These are phyloP conservation scores for Zoysia japonica DNA, from an alignment of 176 grass and related monocot species.

Conservation along the genomic window DNA sequence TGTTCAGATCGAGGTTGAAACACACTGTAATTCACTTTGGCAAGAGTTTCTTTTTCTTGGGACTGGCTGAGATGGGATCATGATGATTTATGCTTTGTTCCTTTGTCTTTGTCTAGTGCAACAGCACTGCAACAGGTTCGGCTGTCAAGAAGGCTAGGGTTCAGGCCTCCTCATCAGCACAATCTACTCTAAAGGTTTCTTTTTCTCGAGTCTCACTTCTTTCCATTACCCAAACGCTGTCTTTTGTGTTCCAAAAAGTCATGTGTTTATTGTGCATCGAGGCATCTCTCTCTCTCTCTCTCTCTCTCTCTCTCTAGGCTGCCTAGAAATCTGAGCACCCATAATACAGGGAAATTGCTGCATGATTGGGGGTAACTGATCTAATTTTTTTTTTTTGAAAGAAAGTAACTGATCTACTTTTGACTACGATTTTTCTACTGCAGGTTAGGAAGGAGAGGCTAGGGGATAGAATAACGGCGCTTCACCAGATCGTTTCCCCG, in stretches of 20 bases:
- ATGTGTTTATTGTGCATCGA: background rate
- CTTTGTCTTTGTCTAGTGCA: constrained; percentile 81
- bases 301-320: background rate
- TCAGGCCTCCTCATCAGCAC: constrained; percentile 85
- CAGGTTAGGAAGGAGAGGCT: constrained; percentile 95
- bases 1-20: constrained; percentile 21
- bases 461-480: constrained; percentile 86
- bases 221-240: constrained; percentile 28
- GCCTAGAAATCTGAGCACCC: constrained; percentile 28
- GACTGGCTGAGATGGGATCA: constrained; percentile 41
- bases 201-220: constrained; percentile 50
- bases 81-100: constrained; percentile 59
- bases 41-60: constrained; percentile 34
- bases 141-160: constrained; percentile 95
- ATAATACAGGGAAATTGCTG: constrained; percentile 1
- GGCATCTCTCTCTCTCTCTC: constrained; percentile 6
- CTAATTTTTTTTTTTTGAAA: background rate
- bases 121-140: constrained; percentile 92
- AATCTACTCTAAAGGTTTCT: constrained; percentile 99
- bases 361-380: background rate
- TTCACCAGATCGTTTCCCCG: constrained; percentile 92
- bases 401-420: background rate
- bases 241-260: constrained; percentile 1
- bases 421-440: constrained; percentile 5
- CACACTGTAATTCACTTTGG: constrained; percentile 20